These are phyloP conservation scores for Pseudogymnoascus sp. DNA, from an alignment of 2,329 filamentous ascomycete genomes.

Conservation along the genomic window DNA sequence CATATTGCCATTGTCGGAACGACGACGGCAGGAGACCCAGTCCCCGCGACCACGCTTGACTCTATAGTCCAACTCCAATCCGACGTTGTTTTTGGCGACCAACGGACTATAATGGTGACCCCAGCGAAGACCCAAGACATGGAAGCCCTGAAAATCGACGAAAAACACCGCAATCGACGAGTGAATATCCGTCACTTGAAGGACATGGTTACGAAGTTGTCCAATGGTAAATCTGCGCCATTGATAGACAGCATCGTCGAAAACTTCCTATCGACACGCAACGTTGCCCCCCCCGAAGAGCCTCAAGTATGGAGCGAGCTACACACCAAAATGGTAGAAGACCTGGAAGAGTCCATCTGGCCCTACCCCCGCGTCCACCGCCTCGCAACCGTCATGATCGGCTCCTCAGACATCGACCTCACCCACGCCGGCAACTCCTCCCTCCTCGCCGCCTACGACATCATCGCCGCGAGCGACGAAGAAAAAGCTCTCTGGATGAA, in stretches of 20 bases:
- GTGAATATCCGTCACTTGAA: conserved; percentile 59
- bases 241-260: conserved; percentile 21
- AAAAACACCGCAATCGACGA: conserved; percentile 38
- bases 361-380: conserved; percentile 53
- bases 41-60: conserved; percentile 34
- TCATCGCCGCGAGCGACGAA: conserved; percentile 38
- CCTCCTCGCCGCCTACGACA: conserved; percentile 31
- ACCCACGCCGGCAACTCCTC: conserved; percentile 22
- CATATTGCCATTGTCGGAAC: conserved; percentile 75
- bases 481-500: conserved; percentile 34
- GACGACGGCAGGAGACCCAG: conserved; percentile 46
- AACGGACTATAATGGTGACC: conserved; percentile 46
- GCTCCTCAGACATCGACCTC: conserved; percentile 36
- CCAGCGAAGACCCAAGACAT: conserved; percentile 34
- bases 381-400: conserved; percentile 40
- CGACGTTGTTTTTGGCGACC: conserved; percentile 37
- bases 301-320: conserved; percentile 15
- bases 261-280: conserved; percentile 17
- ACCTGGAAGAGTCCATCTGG: conserved; percentile 45
- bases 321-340: conserved; percentile 19
- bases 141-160: conserved; percentile 38
- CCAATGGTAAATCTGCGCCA: conserved; percentile 17
- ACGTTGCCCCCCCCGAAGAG: conserved; percentile 16
- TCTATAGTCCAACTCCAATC: conserved; percentile 35
- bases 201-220: conserved; percentile 43